phyloP scores from a whole-genome alignment of 805 yeast species.

The Ogataea nitratoaversa region DNA sequence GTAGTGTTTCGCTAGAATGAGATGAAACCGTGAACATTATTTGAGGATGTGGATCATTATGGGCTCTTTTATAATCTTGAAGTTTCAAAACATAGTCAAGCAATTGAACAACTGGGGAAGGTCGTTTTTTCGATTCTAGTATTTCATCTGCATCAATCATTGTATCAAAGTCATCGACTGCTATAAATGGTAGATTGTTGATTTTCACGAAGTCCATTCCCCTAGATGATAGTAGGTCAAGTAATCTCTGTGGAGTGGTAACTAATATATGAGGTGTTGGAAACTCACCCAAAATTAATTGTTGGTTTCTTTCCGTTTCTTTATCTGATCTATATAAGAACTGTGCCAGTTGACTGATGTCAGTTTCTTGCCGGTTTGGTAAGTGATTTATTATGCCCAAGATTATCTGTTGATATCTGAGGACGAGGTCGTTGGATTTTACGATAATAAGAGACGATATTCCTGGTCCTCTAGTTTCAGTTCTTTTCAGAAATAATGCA shows the following conservation, averaged over 20 bases:
- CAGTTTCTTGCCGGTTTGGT: conserved; percentile 1
- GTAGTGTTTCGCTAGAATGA: conserved; percentile 38
- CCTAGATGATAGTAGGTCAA: conserved; percentile 30
- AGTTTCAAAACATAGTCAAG: conserved; percentile 29
- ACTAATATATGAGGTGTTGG: conserved; percentile 31
- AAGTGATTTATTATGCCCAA: conserved; percentile 8
- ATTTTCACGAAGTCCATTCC: conserved; percentile 30
- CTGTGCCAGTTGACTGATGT: conserved; percentile 22
- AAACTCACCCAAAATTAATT: conserved; percentile 15
- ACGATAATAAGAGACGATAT: conserved; percentile 30
- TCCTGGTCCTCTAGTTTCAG: conserved; percentile 22
- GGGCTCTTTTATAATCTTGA: conserved; percentile 29
- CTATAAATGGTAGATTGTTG: conserved; percentile 24
- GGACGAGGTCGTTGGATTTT: conserved; percentile 23
- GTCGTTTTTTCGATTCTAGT: conserved; percentile 15
- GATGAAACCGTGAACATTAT: conserved; percentile 24
- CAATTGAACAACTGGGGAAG: conserved; percentile 27
- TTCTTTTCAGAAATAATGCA: conserved; percentile 23
- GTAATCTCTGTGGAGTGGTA: conserved; percentile 33
- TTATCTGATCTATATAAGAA: conserved; percentile 27
- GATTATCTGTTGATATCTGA: conserved; percentile 19
- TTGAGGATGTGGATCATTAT: conserved; percentile 31
- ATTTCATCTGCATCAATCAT: conserved; percentile 22
- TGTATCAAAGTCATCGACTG: conserved; percentile 32
- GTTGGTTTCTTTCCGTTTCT: conserved; percentile 23